Percentiles rank a stretch among this genome's conserved stretches.
These are phyloP conservation scores for Vigna angularis DNA, from an alignment of 306 rosid genomes.

Conservation along the genomic window DNA sequence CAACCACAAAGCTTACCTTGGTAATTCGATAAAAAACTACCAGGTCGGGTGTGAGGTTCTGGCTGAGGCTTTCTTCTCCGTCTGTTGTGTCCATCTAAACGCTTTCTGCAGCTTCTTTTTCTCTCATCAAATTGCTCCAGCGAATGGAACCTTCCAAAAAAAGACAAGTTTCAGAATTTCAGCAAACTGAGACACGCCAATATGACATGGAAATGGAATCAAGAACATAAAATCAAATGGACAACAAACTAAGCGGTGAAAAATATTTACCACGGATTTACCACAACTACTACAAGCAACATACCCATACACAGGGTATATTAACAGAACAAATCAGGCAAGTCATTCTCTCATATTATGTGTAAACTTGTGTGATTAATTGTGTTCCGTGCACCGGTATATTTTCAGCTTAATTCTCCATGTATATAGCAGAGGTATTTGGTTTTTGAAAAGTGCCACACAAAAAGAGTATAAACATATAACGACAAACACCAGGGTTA, in stretches of 20 bases:
- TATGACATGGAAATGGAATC: conserved; percentile 11
- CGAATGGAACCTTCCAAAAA: conserved; percentile 70
- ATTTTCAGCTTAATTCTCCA: conserved; percentile 20
- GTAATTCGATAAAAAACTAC: conserved; percentile 56
- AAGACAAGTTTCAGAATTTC: background rate
- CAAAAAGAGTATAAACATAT: conserved; percentile 1
- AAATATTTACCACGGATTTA: conserved; percentile 7
- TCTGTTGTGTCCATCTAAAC: conserved; percentile 82
- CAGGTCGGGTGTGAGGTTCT: conserved; percentile 52
- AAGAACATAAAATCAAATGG: conserved; percentile 23
- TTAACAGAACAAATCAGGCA: conserved; percentile 15
- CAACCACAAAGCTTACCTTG: conserved; percentile 55
- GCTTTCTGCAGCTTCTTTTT: conserved; percentile 84
- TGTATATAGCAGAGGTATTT: background rate
- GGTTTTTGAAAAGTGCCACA: background rate
- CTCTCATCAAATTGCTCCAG: conserved; percentile 79
- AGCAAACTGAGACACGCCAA: background rate
- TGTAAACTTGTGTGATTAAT: conserved; percentile 14
- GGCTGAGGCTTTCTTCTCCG: conserved; percentile 79
- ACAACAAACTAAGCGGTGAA: conserved; percentile 8
- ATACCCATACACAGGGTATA: background rate
- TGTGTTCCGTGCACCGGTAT: background rate
- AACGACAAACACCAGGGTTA: background rate
- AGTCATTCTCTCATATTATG: conserved; percentile 26
- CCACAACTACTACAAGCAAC: conserved; percentile 10